phyloP scores from a whole-genome alignment of 768 basidiomycete genomes.

The Fistulinella prunicolor region DNA sequence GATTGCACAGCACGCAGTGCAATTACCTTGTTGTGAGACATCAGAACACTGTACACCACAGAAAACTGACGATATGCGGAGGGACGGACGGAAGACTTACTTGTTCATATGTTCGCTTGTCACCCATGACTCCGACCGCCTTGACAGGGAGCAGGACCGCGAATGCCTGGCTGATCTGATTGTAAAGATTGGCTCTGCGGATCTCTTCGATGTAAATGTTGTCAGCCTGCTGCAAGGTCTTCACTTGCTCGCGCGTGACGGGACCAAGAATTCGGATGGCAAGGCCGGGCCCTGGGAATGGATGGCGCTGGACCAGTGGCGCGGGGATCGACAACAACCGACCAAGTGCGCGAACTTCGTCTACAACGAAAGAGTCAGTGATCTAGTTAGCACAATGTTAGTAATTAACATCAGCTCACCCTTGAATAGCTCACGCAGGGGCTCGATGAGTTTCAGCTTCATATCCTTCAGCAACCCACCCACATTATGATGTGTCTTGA shows the following conservation, averaged over 20 bases:
- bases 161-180: constrained; percentile 94
- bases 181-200: constrained; percentile 85
- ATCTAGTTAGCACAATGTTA: not conserved
- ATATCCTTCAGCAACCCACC: constrained; percentile 95
- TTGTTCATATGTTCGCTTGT: constrained; percentile 95
- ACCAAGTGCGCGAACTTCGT: constrained; percentile 93
- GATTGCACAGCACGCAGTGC: constrained; percentile 92
- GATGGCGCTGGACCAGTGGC: constrained; percentile 92
- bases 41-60: constrained; percentile 1
- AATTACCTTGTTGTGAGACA: constrained; percentile 58
- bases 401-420: constrained; percentile 45
- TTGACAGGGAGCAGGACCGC: constrained; percentile 94
- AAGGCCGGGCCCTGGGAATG: constrained; percentile 97
- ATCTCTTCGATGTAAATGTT: constrained; percentile 98
- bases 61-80: not conserved
- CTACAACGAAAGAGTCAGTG: constrained; percentile 38
- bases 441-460: constrained; percentile 98
- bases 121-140: constrained; percentile 98
- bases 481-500: constrained; percentile 99
- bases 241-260: constrained; percentile 90
- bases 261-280: constrained; percentile 97
- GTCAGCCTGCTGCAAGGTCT: constrained; percentile 88
- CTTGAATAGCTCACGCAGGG: constrained; percentile 96
- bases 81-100: constrained; percentile 33
- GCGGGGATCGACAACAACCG: constrained; percentile 88